Evolutionary conservation across 768 basidiomycete genomes (phyloP), one percentile per base, ranked within the genome.

Genomic region (Mycena galericulata): DNA sequence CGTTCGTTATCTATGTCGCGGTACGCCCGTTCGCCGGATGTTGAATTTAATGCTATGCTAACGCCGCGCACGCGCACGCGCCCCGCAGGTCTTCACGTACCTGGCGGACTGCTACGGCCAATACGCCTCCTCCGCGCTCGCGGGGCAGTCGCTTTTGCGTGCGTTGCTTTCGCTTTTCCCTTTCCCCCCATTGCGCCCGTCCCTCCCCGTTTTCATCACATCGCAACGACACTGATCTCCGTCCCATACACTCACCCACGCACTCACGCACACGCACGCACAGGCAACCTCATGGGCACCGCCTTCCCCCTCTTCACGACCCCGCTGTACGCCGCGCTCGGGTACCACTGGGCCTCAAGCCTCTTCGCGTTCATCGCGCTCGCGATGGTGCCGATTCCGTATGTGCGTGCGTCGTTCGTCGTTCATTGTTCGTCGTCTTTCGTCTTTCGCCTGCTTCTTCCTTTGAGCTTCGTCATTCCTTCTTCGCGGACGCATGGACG

Each of bases 91-190:
- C n/a, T 85, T 84, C 73, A 74, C 80, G 54, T 85, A 83, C 65
- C 77, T 87, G 43, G 81, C 85, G 22, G 85, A 87, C 74, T 82
- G 81, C 62, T 80, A 81, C 38, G 78, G 79, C 8, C 74, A 75
- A n/a, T 86, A 85, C 71, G 86, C 86, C 14, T 85, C 84, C 5
- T 85, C 83, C 2, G 87, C 86, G 5, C 73, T 86, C 45, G 86
- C 86, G 1, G 86, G 81, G 14, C 85, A 86, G 70, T 83, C 79
- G 61, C 73, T 86, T 67, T 75, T 78, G 55, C 79, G 86, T 79
- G 64, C 62, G 82, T 77, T 29, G 34, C 29, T 62, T 20, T 24
- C 24, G 12, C 8, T 45, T 22, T 20, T 26, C 29, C 20, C n/a
- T 17, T 29, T 26, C 45, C 57, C 46, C 17, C 54, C 15, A n/a